Evolutionary conservation across 2,329 filamentous ascomycete species (phyloP), one percentile per base, ranked within the genome.

Genomic region (Hypoxylon rubiginosum): DNA sequence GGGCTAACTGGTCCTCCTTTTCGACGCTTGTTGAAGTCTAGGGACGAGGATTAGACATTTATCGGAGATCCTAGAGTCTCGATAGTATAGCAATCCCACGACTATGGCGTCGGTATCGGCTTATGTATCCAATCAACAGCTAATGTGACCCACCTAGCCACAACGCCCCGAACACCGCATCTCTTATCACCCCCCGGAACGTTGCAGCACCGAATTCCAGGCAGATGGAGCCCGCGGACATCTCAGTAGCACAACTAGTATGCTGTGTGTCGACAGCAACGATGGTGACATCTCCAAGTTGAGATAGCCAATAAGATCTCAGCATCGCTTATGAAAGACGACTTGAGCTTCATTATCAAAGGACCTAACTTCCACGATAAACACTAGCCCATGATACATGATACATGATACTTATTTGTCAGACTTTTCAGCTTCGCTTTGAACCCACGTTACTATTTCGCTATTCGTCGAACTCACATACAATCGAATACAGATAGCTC

Each of bases 191-290:
- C 45, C 66, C 45, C 62, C 69, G 69, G 66, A 50, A 66, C 54
- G 48, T 59, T 66, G 64, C 66, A 69, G 68, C 64, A 64, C 64
- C 64, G 59, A 68, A 63, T 71, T 50, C 69, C 69, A 70, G 53
- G 60, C 48, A 19, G 62, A 62, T 64, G 69, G 66, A 43, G 60
- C 5, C 8, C 6, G 28, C 5, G 28, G 6, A 30, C 52, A 57
- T 64, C 26, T 30, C 51, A 43, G 69, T 71, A 34, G 45, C 58
- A 70, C 69, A 49, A 64, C 60, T 58, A 51, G 41, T 32, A 64
- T 70, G 67, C 17, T 45, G 67, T 70, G 64, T 58, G 41, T 65
- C 61, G 39, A 58, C 49, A 52, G 54, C 52, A 56, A 45, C 24
- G 41, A 66, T 63, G 51, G 52, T 43, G 51, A 58, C 55, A 54